Conservation (phyloP, 139 green algal species). For the Micromonas pusilla region DNA sequence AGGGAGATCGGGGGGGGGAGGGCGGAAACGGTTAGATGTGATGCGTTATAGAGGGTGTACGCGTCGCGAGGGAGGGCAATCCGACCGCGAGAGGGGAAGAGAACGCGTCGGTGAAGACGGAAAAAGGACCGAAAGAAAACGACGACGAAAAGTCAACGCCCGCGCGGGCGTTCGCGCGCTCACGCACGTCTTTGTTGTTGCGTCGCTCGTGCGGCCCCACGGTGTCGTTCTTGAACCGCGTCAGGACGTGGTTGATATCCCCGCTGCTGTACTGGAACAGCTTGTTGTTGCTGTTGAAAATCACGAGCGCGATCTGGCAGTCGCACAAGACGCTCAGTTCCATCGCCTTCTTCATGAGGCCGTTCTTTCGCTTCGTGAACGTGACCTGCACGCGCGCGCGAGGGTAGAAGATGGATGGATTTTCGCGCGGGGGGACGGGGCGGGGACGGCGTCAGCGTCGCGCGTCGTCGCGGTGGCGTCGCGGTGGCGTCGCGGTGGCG, state of each 20-base stretch:
- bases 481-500: too few species aligned
- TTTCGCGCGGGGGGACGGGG: background rate
- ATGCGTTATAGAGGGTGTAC: too few species aligned
- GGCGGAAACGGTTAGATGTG: too few species aligned
- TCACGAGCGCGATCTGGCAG: slow-evolving; percentile 68
- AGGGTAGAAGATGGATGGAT: too few species aligned
- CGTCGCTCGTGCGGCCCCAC: slow-evolving; percentile 53
- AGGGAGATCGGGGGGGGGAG: too few species aligned
- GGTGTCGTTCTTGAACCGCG: slow-evolving; percentile 45
- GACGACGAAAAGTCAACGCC: slow-evolving; percentile 19
- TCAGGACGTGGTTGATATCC: slow-evolving; percentile 58
- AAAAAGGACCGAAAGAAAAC: too few species aligned
- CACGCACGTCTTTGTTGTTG: slow-evolving; percentile 53
- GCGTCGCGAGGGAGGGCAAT: too few species aligned
- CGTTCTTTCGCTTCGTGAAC: slow-evolving; percentile 65
- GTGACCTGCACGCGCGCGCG: slow-evolving; percentile 36
- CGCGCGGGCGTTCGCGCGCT: slow-evolving; percentile 33
- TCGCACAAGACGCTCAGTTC: slow-evolving; percentile 72
- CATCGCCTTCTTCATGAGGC: slow-evolving; percentile 72
- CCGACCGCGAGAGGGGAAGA: too few species aligned
- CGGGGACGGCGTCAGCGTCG: background rate
- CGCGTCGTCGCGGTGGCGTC: background rate
- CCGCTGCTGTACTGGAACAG: slow-evolving; percentile 58
- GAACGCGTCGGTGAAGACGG: too few species aligned
- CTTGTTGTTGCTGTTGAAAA: slow-evolving; percentile 56